These are phyloP conservation scores for Kalmanozyma brasiliensis DNA, from an alignment of 1,284 basidiomycete genomes.

Conservation along the genomic window DNA sequence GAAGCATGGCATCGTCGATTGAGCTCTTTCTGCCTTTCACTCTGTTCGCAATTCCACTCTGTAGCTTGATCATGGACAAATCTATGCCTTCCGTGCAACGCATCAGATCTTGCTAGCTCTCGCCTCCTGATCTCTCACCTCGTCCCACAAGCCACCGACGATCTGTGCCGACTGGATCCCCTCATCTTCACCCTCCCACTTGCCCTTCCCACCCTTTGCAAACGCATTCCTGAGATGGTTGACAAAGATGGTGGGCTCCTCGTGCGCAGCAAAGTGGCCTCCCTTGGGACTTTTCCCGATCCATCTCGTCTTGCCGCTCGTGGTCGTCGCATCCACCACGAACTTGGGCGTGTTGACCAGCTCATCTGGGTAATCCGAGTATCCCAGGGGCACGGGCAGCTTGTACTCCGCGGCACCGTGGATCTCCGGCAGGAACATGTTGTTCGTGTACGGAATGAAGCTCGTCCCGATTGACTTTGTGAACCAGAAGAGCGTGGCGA, in stretches of 20 bases:
- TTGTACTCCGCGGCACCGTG: constrained; percentile 34
- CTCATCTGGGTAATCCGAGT: constrained; percentile 56
- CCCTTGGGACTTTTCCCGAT: constrained; percentile 38
- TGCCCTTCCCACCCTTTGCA: constrained; percentile 37
- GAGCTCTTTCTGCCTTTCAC: background rate
- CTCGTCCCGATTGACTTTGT: constrained; percentile 53
- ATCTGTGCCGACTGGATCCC: constrained; percentile 31
- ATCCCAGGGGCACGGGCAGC: constrained; percentile 47
- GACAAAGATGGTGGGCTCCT: constrained; percentile 52
- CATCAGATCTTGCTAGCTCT: constrained; percentile 41
- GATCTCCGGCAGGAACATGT: constrained; percentile 44
- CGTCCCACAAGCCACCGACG: constrained; percentile 50
- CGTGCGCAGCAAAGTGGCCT: constrained; percentile 60
- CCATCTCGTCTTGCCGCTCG: constrained; percentile 43
- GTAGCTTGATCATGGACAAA: too few species aligned
- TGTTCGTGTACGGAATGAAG: constrained; percentile 56
- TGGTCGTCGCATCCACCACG: constrained; percentile 41
- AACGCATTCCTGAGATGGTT: constrained; percentile 56
- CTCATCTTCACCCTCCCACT: constrained; percentile 29
- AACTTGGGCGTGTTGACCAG: constrained; percentile 46
- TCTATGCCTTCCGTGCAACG: background rate
- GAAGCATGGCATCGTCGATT: constrained; percentile 26
- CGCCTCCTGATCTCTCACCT: constrained; percentile 34
- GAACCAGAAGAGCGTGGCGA: constrained; percentile 47
- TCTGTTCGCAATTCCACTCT: background rate